Base-by-base conservation (phyloP, 495 filamentous ascomycete species). In the Chaetomium fimeti region DNA sequence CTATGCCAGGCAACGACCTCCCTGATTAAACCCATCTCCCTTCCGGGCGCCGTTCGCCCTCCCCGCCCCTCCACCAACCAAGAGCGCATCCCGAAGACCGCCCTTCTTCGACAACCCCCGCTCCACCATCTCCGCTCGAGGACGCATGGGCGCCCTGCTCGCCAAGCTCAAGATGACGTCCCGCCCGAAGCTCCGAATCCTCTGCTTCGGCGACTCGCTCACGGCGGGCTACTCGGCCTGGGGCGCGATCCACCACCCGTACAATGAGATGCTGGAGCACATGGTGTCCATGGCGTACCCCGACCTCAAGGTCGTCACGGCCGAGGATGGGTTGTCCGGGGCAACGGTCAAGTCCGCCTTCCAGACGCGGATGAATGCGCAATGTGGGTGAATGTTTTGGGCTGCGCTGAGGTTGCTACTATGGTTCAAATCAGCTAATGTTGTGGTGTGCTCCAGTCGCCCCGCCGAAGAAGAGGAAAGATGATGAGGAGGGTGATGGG, bases 201-300 rank as follows among this genome's bases (percentile, higher is more conserved):
- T 89, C 27, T 88, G 85, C 76, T 87, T 89, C 69, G 87, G 87
- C 71, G 78, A 87, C 73, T 86, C 83, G 48, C 80, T 89, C 27
- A 88, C 86, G 12, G 76, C 76, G 15, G 87, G 87, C 29, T 87
- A 77, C 74, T 75, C 81, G 24, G 45, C 62, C 42, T 76, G 66
- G 57, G 84, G 84, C 27, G 32, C 70, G 9, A 38, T 71, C 22
- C 79, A 77, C 61, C 80, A 84, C 48, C 84, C 87, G 0, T 88
- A 88, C 69, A 77, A 78, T 9, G 56, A 60, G 16, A 74, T 61
- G 60, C 65, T 82, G 40, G 60, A 62, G 60, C 58, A 75, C 62
- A 78, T 74, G 73, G 70, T 82, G 57, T 68, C 72, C 36, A 74
- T 73, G 68, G 79, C 76, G 1, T 76, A 78, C 27, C 74, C 75